A percentile compares a stretch with the other conserved stretches of the same genome.
Conservation (phyloP, 345 rosid genomes). For the Pugionium dolabratum region DNA sequence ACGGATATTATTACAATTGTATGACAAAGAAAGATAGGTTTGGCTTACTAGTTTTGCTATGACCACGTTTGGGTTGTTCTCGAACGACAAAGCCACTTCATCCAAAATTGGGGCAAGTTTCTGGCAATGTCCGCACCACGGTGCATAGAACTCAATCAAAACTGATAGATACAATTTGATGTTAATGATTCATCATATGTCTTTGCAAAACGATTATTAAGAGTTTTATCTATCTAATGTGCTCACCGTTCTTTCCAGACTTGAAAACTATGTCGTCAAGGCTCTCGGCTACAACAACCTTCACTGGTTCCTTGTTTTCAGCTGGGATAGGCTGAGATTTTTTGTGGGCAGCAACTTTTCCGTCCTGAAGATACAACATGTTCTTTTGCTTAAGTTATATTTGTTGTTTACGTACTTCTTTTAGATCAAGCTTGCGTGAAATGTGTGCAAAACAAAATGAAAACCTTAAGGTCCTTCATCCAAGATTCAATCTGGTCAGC, state of each 20-base stretch:
- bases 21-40: too few relatives aligned
- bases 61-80: conserved; percentile 59
- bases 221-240: conserved; percentile 2
- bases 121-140: conserved; percentile 99
- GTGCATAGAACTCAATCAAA: conserved; percentile 89
- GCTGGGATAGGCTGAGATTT: conserved; percentile 94
- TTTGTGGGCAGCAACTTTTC: conserved; percentile 59
- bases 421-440: not conserved
- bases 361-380: conserved; percentile 57
- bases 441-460: conserved; percentile 24
- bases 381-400: conserved; percentile 15
- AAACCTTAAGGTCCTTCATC: conserved; percentile 84
- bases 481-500: conserved; percentile 72
- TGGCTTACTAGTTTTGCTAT: conserved; percentile 82
- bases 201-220: not conserved
- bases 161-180: conserved; percentile 41
- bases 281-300: conserved; percentile 87
- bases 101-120: conserved; percentile 90
- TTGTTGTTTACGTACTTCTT: not conserved
- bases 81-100: conserved; percentile 76
- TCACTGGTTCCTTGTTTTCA: conserved; percentile 80
- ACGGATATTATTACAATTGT: too few relatives aligned
- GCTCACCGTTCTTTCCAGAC: conserved; percentile 84
- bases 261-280: conserved; percentile 70
- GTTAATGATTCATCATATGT: too few relatives aligned